phyloP scores from a whole-genome alignment of 2,329 filamentous ascomycete species.

The Atkinsonella texensis region DNA sequence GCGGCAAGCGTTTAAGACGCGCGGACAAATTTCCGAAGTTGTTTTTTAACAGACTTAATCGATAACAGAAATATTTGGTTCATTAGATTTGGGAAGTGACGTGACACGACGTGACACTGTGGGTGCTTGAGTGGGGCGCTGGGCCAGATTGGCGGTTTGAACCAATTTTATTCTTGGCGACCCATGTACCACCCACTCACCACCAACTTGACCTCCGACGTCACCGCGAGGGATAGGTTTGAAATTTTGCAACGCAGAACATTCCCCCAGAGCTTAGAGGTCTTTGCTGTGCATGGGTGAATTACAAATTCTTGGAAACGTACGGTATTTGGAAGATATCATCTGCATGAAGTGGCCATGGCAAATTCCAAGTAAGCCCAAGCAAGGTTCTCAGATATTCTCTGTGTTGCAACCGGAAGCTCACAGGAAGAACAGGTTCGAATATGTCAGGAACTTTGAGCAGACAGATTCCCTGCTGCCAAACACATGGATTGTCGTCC shows the following conservation, averaged over 20 bases:
- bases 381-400: not conserved
- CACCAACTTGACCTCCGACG: no score
- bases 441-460: conserved; percentile 89
- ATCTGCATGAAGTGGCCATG: conserved; percentile 24
- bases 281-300: not conserved
- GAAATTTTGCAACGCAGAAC: no score
- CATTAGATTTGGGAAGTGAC: not conserved
- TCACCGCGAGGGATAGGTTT: no score
- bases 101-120: no score
- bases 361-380: conserved; percentile 42
- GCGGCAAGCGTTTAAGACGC: not conserved
- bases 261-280: not conserved
- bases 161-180: no score
- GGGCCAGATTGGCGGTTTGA: no score
- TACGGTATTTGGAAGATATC: not conserved
- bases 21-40: not conserved
- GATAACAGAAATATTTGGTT: not conserved
- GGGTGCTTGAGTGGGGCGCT: not conserved
- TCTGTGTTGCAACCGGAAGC: not conserved
- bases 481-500: conserved; percentile 91
- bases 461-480: conserved; percentile 66
- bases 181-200: no score
- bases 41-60: not conserved
- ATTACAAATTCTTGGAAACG: not conserved
- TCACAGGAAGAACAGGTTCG: conserved; percentile 48